Evolutionary conservation across 2,329 filamentous ascomycete genomes (phyloP).

Genomic region (Aspergillus brasiliensis): DNA sequence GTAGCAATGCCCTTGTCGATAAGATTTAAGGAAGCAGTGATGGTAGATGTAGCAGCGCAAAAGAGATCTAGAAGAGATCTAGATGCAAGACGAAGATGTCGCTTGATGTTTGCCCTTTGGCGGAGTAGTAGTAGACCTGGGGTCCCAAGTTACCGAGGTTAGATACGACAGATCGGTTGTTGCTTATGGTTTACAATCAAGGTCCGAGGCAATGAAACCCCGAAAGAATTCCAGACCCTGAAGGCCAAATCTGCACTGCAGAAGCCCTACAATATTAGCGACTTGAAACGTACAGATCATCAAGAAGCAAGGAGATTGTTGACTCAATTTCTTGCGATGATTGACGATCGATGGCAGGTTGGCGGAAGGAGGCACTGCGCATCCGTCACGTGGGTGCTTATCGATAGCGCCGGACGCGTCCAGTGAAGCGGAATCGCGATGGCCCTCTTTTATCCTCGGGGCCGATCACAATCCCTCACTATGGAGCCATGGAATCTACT

Average conservation of each 20-base stretch:
- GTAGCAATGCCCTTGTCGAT: not conserved
- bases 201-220: not conserved
- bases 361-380: not conserved
- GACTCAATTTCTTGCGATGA: not conserved
- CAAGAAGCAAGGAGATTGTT: not conserved
- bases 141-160: slow-evolving; percentile 32
- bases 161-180: slow-evolving; percentile 8
- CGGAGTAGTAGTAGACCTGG: slow-evolving; percentile 13
- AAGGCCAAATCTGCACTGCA: not conserved
- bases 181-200: not conserved
- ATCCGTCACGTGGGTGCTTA: slow-evolving; percentile 19
- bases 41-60: not conserved
- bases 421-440: not conserved
- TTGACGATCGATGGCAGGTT: not conserved
- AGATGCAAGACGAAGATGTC: not conserved
- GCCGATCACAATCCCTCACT: slow-evolving; percentile 10
- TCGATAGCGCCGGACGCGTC: slow-evolving; percentile 15
- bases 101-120: slow-evolving; percentile 2
- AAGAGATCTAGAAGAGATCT: no score
- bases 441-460: not conserved
- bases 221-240: not conserved
- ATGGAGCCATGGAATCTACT: slow-evolving; percentile 40
- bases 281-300: not conserved
- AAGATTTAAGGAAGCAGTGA: not conserved
- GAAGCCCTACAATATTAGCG: not conserved